Percentiles rank a stretch among this genome's conserved stretches.
Evolutionary conservation across 1,139 yeast genomes (phyloP).

Genomic region (Hemisphaericaspora xylofermentans): DNA sequence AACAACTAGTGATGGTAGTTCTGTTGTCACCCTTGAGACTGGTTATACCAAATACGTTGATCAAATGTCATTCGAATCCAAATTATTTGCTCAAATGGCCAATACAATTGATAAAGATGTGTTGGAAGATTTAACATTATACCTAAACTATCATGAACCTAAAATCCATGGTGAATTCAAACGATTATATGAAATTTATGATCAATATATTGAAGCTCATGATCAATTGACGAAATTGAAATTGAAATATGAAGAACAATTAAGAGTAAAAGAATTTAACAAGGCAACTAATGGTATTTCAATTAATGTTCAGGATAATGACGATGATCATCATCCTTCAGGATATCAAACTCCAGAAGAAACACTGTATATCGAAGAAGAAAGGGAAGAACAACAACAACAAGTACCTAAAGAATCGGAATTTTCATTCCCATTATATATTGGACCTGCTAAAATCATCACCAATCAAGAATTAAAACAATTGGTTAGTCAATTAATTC

Average conservation of each 20-base stretch:
- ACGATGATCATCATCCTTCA: slow-evolving; percentile 9
- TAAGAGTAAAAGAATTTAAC: slow-evolving; percentile 31
- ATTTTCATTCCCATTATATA: slow-evolving; percentile 30
- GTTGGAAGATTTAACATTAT: slow-evolving; percentile 34
- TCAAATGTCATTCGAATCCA: slow-evolving; percentile 25
- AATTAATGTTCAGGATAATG: slow-evolving; percentile 11
- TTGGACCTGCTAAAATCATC: slow-evolving; percentile 30
- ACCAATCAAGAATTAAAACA: slow-evolving; percentile 21
- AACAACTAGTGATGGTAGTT: not conserved
- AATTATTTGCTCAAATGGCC: slow-evolving; percentile 27
- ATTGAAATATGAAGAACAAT: slow-evolving; percentile 31
- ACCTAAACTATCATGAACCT: slow-evolving; percentile 41
- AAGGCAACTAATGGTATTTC: slow-evolving; percentile 13
- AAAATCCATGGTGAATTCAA: slow-evolving; percentile 26
- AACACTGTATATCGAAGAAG: slow-evolving; percentile 10
- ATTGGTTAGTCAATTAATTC: slow-evolving; percentile 26
- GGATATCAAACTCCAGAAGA: slow-evolving; percentile 5
- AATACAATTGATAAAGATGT: slow-evolving; percentile 38
- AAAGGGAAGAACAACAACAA: slow-evolving; percentile 4
- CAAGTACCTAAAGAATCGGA: slow-evolving; percentile 3
- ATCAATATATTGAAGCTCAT: slow-evolving; percentile 28
- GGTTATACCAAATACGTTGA: slow-evolving; percentile 16
- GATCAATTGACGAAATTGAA: slow-evolving; percentile 30
- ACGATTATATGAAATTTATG: slow-evolving; percentile 25
- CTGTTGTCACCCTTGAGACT: slow-evolving; percentile 14